Evolutionary conservation across 768 basidiomycete species (phyloP).

Genomic region (Trametes meyenii): DNA sequence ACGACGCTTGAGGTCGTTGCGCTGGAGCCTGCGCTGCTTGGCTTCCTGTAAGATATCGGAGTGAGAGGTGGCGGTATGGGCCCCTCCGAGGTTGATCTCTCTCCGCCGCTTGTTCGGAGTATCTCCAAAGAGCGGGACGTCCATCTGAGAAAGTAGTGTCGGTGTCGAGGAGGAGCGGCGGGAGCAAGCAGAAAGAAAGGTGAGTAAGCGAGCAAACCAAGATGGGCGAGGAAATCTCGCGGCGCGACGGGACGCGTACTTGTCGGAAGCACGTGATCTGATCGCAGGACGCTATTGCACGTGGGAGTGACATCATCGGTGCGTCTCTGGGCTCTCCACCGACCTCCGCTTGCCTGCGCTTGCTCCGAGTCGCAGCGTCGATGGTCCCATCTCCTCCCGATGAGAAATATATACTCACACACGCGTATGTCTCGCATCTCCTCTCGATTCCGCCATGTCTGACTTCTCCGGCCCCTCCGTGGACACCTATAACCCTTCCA

Average conservation of each 20-base stretch:
- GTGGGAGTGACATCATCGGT: constrained; percentile 15
- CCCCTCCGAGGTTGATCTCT: constrained; percentile 78
- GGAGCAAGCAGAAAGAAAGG: background rate
- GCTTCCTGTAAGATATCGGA: constrained; percentile 63
- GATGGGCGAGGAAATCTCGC: background rate
- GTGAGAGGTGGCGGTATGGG: constrained; percentile 52
- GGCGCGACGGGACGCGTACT: constrained; percentile 10
- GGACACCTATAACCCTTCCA: constrained; percentile 11
- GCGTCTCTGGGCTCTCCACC: background rate
- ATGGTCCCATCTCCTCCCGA: background rate
- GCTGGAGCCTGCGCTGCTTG: constrained; percentile 59
- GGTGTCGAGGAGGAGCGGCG: background rate
- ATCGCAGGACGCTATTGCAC: background rate
- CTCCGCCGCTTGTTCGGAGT: constrained; percentile 44
- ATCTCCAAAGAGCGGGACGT: constrained; percentile 48
- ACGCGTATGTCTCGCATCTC: background rate
- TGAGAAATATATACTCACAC: background rate
- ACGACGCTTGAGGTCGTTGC: constrained; percentile 54
- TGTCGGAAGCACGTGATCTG: background rate
- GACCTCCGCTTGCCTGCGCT: background rate
- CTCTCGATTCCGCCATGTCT: constrained; percentile 9
- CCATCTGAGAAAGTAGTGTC: constrained; percentile 3
- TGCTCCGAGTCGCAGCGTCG: background rate
- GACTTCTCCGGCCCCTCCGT: constrained; percentile 9
- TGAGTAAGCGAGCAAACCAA: constrained; percentile 1